Evolutionary conservation across 2,329 filamentous ascomycete species (phyloP), one percentile per base, ranked within the genome.

Genomic region (Magnaporthiopsis rhizophila): DNA sequence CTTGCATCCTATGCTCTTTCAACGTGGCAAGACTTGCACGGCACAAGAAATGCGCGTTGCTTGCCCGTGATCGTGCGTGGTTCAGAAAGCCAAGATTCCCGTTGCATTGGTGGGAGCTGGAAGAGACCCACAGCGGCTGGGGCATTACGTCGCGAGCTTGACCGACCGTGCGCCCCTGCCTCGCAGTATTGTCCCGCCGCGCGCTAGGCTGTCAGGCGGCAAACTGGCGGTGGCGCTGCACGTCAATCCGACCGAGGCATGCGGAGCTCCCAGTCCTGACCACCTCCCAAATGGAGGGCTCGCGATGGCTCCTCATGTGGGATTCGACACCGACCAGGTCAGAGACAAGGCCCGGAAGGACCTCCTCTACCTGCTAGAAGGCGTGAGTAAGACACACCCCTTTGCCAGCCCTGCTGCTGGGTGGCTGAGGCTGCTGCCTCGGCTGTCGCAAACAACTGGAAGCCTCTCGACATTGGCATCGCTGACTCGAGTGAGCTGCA

Each of bases 291-390:
- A 81, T 82, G 80, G 78, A 78, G 80, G 81, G 80, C 79, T 79
- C 78, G 78, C 69, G 72, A 91, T 91, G 88, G 86, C 86, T 79
- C 87, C 87, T 78, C 84, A 85, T 77, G 80, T 79, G 74, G 85
- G 83, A 73, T 91, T 95, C 75, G 89, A 88, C 75, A 86, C 88
- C 66, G 86, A 90, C 70, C 86, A 92, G 73, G 86, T 95, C 74
- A 87, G 85, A 72, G 89, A 90, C 69, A 92, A 90, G 78, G 90
- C 92, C 69, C 89, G 92, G 67, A 92, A 92, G 75, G 92, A 97
- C 75, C 83, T 99, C 69, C 83, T 99, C 70, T 88, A 89, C 77
- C 87, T 98, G 71, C 89, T 99, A 67, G 94, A 98, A 85, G 89
- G 90, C 77, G 95, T 99, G 89, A 86, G 92, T 90, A 74, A 72